Percentiles rank a stretch among this genome's conserved stretches.
Evolutionary conservation across 192 early-diverging fungal genomes (phyloP).

Genomic region (Backusella morwellensis): DNA sequence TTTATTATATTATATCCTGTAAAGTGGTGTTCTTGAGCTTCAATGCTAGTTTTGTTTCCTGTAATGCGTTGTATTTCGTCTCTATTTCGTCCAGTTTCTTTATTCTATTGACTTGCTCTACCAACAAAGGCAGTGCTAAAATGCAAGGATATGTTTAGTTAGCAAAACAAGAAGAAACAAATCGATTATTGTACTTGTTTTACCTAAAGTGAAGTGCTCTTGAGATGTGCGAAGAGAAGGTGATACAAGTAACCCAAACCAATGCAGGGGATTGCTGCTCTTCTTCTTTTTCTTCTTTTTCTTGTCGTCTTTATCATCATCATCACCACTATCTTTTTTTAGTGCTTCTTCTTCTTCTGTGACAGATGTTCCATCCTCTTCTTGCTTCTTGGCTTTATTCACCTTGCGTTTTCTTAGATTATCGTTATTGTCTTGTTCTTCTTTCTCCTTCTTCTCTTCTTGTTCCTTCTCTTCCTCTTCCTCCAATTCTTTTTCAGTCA

Average conservation of each 20-base stretch:
- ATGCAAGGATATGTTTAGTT: background rate
- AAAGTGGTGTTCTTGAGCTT: slow-evolving; percentile 1
- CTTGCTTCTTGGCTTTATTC: background rate
- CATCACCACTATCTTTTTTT: background rate
- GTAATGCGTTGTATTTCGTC: slow-evolving; percentile 15
- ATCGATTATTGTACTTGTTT: background rate
- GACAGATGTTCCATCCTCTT: background rate
- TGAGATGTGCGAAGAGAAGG: slow-evolving; percentile 38
- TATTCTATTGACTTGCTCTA: slow-evolving; percentile 21
- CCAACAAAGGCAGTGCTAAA: slow-evolving; percentile 1
- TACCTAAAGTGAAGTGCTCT: slow-evolving; percentile 38
- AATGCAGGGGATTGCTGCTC: slow-evolving; percentile 37
- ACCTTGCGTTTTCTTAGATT: background rate
- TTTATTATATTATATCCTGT: background rate
- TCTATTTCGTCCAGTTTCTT: slow-evolving; percentile 16
- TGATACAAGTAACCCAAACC: slow-evolving; percentile 49
- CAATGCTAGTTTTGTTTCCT: slow-evolving; percentile 4
- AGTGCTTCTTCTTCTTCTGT: background rate
- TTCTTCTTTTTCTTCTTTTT: slow-evolving; percentile 17
- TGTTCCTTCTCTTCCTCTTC: background rate
- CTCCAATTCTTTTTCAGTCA: background rate
- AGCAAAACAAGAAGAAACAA: background rate
- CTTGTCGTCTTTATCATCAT: background rate
- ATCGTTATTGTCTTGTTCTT: background rate
- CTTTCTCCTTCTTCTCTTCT: background rate